Conservation (phyloP, 345 rosid species). For the Heritiera fomes region DNA sequence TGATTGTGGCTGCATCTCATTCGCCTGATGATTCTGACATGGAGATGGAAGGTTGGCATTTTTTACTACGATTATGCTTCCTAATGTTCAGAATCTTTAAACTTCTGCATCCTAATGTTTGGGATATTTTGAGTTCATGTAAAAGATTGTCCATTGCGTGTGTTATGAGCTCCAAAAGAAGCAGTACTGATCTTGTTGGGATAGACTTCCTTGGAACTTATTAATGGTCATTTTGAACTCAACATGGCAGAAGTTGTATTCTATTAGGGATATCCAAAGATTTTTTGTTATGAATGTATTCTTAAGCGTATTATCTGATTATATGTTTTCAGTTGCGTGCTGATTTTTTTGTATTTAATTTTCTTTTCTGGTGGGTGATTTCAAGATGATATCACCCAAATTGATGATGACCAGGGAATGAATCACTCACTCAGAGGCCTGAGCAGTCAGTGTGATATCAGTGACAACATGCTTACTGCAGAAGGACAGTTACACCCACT, state of each 20-base stretch:
- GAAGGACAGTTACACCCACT: conserved; percentile 26
- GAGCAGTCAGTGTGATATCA: conserved; percentile 27
- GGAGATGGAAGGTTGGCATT: conserved; percentile 82
- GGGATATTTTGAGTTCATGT: neutral
- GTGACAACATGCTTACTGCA: conserved; percentile 20
- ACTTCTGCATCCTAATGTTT: neutral
- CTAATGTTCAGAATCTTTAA: neutral
- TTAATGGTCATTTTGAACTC: neutral
- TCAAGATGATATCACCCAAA: conserved; percentile 74
- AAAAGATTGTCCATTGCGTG: neutral
- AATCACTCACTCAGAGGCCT: conserved; percentile 29
- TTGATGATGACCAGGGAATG: conserved; percentile 40
- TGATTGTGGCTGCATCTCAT: conserved; percentile 26
- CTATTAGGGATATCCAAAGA: neutral
- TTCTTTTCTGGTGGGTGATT: conserved; percentile 15
- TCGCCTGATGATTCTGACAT: conserved; percentile 62
- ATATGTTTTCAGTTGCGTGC: neutral
- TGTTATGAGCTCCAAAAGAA: neutral
- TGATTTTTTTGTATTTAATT: neutral
- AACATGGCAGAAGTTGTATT: neutral
- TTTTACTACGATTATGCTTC: conserved; percentile 22
- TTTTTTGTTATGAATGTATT: neutral
- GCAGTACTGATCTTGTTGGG: neutral
- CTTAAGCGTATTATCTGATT: neutral
- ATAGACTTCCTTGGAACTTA: conserved; percentile 11